Evolutionary conservation across 371 early-diverging fungal species (phyloP).

Genomic region (Mucor velutinosus): DNA sequence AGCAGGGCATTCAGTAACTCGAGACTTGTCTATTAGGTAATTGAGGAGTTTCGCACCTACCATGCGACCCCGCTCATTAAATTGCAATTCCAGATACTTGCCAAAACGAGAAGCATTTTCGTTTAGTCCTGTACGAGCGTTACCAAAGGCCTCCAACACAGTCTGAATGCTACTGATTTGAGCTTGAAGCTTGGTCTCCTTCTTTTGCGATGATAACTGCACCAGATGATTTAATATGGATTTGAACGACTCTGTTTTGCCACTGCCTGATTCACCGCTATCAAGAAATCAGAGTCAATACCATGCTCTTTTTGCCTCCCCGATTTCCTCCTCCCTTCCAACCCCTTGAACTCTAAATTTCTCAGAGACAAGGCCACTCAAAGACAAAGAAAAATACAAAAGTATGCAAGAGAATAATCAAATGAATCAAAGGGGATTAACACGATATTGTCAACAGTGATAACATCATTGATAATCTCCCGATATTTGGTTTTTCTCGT

Average conservation of each 20-base stretch:
- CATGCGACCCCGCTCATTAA: slow-evolving; percentile 86
- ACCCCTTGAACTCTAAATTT: background rate
- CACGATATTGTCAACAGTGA: background rate
- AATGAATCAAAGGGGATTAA: background rate
- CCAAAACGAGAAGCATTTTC: slow-evolving; percentile 91
- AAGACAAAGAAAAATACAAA: background rate
- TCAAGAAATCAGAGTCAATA: background rate
- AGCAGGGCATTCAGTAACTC: slow-evolving; percentile 59
- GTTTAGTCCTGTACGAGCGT: slow-evolving; percentile 52
- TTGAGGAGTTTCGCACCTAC: slow-evolving; percentile 89
- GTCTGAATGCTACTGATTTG: slow-evolving; percentile 73
- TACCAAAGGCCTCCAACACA: slow-evolving; percentile 89
- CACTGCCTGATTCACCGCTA: slow-evolving; percentile 91
- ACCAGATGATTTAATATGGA: slow-evolving; percentile 69
- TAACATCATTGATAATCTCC: background rate
- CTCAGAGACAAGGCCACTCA: background rate
- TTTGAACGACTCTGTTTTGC: slow-evolving; percentile 79
- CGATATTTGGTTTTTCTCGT: background rate
- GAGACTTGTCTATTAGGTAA: slow-evolving; percentile 88
- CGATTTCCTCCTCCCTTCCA: background rate
- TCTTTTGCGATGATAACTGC: slow-evolving; percentile 75
- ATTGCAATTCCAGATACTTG: slow-evolving; percentile 90
- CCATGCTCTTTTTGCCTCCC: background rate
- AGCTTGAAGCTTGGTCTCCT: slow-evolving; percentile 78
- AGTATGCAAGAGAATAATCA: background rate